Evolutionary conservation across 805 yeast species (phyloP).

Genomic region (Cyberlindnera euphorbiae): DNA sequence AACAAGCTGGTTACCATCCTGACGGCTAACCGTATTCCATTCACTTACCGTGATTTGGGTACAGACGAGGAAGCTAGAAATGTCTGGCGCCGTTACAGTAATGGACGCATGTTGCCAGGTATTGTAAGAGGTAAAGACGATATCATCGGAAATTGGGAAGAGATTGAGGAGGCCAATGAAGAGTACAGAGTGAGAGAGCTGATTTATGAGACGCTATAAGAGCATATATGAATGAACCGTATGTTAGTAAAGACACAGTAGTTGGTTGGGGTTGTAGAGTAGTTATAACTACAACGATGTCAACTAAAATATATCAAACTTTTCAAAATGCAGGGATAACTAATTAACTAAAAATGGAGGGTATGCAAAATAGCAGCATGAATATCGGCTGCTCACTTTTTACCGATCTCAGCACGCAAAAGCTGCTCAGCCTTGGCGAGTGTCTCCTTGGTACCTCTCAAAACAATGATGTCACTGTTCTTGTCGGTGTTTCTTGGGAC

Average conservation of each 20-base stretch:
- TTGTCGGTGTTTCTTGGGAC: conserved; percentile 59
- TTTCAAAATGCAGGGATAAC: conserved; percentile 1
- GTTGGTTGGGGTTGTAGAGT: too few relatives aligned
- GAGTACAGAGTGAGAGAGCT: conserved; percentile 60
- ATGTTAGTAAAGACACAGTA: too few relatives aligned
- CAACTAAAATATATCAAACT: too few relatives aligned
- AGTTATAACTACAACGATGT: too few relatives aligned
- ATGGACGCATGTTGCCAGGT: conserved; percentile 78
- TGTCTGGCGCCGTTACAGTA: conserved; percentile 72
- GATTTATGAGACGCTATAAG: conserved; percentile 56
- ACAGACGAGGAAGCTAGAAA: conserved; percentile 83
- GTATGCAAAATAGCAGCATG: too few relatives aligned
- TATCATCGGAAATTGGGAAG: conserved; percentile 80
- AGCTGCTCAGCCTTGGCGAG: conserved; percentile 45
- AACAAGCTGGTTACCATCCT: conserved; percentile 71
- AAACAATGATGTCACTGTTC: conserved; percentile 46
- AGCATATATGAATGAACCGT: neutral
- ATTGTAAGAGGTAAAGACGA: conserved; percentile 79
- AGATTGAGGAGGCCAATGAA: conserved; percentile 83
- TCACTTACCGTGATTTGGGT: conserved; percentile 72
- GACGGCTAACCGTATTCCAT: conserved; percentile 65
- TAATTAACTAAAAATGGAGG: too few relatives aligned
- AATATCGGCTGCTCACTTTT: conserved; percentile 8
- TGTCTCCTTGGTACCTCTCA: conserved; percentile 56
- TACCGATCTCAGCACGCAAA: conserved; percentile 23